A percentile compares a stretch with the other conserved stretches of the same genome.
Evolutionary conservation across 2,329 filamentous ascomycete genomes (phyloP).

Genomic region (Trichoderma sp.): DNA sequence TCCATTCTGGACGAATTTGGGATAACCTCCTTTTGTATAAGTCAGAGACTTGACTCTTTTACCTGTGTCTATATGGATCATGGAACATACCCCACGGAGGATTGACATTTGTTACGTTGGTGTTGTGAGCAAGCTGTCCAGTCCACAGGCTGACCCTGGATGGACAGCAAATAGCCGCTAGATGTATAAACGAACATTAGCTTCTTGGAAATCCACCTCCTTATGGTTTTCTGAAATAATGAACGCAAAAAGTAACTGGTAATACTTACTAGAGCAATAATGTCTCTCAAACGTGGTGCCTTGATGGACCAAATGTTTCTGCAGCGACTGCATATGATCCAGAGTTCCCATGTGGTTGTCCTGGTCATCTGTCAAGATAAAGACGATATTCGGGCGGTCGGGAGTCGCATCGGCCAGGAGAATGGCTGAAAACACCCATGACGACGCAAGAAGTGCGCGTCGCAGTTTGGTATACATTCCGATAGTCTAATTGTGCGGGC

Average conservation of each 20-base stretch:
- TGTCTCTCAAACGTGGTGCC: constrained; percentile 64
- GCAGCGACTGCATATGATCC: constrained; percentile 59
- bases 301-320: constrained; percentile 57
- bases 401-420: not conserved
- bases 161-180: constrained; percentile 65
- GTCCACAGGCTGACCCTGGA: constrained; percentile 67
- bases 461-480: not conserved
- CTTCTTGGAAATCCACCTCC: not conserved
- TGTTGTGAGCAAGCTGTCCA: constrained; percentile 68
- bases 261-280: constrained; percentile 54
- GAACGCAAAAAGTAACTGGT: not conserved
- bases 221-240: not conserved
- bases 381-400: constrained; percentile 56
- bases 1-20: constrained; percentile 66
- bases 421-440: constrained; percentile 7
- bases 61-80: too few species aligned
- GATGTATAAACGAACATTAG: not conserved
- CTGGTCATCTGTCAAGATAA: constrained; percentile 70
- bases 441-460: not conserved
- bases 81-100: constrained; percentile 51
- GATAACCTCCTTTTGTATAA: constrained; percentile 48
- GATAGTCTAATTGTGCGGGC: not conserved
- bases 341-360: constrained; percentile 63
- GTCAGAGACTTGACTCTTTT: not conserved
- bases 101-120: constrained; percentile 63